Evolutionary conservation across 2,329 filamentous ascomycete genomes (phyloP), one percentile per base, ranked within the genome.

Genomic region (Chaetomium sp.): DNA sequence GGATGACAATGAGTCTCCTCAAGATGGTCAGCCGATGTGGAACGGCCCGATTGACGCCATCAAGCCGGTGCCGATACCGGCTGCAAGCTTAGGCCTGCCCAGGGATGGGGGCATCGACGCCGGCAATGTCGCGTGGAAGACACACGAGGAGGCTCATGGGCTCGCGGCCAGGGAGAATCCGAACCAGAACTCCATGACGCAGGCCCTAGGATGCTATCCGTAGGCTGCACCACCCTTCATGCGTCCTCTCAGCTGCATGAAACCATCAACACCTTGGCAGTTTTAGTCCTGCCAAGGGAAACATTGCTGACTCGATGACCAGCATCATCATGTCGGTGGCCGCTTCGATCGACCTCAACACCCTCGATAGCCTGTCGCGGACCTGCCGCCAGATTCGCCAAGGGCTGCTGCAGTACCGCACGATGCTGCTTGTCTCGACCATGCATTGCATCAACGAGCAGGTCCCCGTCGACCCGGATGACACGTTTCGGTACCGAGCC

Each of bases 351-450:
- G 94, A 98, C 75, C 85, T 97, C 58, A 97, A 94, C 76, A 90
- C 91, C 16, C 85, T 97, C 72, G 89, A 96, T 76, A 88, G 89
- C 69, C 86, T 98, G 23, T 91, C 93, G 59, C 86, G 86, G 62
- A 93, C 92, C 62, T 96, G 92, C 75, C 90, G 90, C 59, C 88
- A 91, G 73, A 86, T 96, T 68, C 91, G 91, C 70, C 83, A 84
- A 63, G 91, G 89, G 70, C 84, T 98, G 27, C 80, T 96, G 51
- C 91, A 93, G 71, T 93, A 91, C 77, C 89, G 92, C 72, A 82
- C 81, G 57, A 86, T 90, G 69, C 84, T 97, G 21, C 82, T 95
- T 59, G 82, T 81, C 45, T 87, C 89, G 66, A 94, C 92, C 1
- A 82, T 97, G 58, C 92, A 87, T 68, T 97, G 94, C 80, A 83